These are phyloP conservation scores for Kazachstania sp. DNA, from an alignment of 1,139 yeast species.

Conservation along the genomic window DNA sequence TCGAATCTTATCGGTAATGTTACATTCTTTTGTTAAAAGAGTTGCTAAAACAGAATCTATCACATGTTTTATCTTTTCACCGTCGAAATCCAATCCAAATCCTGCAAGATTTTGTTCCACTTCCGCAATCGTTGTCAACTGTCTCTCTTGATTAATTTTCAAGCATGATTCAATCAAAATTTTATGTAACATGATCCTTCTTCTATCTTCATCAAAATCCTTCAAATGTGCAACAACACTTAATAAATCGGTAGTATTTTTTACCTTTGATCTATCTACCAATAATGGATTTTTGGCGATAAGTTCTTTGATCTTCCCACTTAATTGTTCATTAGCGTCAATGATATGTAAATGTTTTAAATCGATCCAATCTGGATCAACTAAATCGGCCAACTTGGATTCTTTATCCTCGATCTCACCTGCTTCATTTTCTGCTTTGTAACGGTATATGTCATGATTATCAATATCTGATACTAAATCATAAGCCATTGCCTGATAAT, in stretches of 20 bases:
- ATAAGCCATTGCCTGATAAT: constrained; percentile 90
- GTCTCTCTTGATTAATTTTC: constrained; percentile 42
- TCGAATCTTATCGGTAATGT: constrained; percentile 61
- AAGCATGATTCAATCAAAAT: constrained; percentile 53
- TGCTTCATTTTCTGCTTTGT: constrained; percentile 51
- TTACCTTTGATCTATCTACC: constrained; percentile 55
- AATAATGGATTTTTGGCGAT: constrained; percentile 63
- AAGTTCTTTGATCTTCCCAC: constrained; percentile 55
- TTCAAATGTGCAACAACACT: constrained; percentile 60
- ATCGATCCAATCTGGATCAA: constrained; percentile 66
- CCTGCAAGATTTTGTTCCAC: constrained; percentile 71
- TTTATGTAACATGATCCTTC: constrained; percentile 51
- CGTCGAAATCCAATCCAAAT: constrained; percentile 65
- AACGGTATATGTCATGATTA: constrained; percentile 45
- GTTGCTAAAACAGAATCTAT: constrained; percentile 58
- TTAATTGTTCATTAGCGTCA: constrained; percentile 60
- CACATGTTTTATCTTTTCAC: constrained; percentile 53
- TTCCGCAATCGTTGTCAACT: constrained; percentile 56
- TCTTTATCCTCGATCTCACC: constrained; percentile 45
- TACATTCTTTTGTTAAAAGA: constrained; percentile 45
- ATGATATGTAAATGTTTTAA: constrained; percentile 71
- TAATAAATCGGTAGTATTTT: constrained; percentile 52
- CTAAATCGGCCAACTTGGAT: constrained; percentile 44
- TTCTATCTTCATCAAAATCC: constrained; percentile 61
- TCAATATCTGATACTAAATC: constrained; percentile 45